Evolutionary conservation across 208 protist species (phyloP).

Genomic region (Leishmania turanica): DNA sequence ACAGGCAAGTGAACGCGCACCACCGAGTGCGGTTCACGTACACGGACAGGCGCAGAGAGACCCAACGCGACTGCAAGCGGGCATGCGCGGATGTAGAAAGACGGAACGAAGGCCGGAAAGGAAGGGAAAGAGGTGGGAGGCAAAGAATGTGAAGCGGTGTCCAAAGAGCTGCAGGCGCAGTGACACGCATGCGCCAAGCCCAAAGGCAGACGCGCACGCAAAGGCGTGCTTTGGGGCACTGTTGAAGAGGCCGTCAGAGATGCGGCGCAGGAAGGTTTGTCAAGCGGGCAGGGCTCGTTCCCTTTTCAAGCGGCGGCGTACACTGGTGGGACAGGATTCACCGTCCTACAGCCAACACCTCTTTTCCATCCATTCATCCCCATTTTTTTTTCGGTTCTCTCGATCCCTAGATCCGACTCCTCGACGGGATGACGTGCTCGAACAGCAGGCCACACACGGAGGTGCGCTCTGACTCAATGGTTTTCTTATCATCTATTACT

Average conservation of each 20-base stretch:
- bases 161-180: background rate
- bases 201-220: background rate
- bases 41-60: background rate
- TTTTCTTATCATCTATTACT: background rate
- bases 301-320: background rate
- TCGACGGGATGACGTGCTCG: background rate
- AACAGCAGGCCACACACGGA: background rate
- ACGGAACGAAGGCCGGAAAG: background rate
- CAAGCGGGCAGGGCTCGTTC: background rate
- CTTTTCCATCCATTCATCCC: background rate
- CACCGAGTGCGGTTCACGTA: background rate
- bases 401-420: background rate
- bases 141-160: background rate
- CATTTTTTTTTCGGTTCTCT: background rate
- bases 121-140: background rate
- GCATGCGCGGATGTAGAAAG: background rate
- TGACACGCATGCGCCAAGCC: background rate
- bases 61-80: background rate
- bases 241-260: background rate
- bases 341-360: background rate
- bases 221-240: background rate
- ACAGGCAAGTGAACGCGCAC: background rate
- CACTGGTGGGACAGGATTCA: background rate
- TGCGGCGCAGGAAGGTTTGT: background rate
- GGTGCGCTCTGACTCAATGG: background rate